Conservation (phyloP, 495 filamentous ascomycete genomes). For the Penicillium silybi region DNA sequence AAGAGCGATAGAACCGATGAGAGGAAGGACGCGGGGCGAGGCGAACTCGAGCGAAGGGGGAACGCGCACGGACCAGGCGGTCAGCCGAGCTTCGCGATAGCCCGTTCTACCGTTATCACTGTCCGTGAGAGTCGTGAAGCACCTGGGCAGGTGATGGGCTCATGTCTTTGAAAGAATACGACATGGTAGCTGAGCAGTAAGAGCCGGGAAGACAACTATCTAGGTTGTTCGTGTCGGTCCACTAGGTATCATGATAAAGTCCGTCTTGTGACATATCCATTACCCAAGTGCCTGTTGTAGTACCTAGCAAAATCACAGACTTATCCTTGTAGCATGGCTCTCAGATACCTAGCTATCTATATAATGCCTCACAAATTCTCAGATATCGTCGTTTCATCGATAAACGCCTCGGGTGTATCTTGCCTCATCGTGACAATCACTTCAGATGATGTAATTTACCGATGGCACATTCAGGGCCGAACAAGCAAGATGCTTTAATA, state of each 20-base stretch:
- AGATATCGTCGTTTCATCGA: background rate
- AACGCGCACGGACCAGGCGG: conserved; percentile 28
- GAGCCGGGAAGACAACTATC: too few relatives aligned
- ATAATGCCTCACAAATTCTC: background rate
- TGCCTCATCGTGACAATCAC: background rate
- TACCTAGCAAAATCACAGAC: too few relatives aligned
- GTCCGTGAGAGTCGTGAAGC: background rate
- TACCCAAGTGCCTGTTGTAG: too few relatives aligned
- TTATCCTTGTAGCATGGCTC: too few relatives aligned
- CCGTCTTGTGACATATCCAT: too few relatives aligned
- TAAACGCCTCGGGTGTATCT: background rate
- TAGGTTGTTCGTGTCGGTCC: too few relatives aligned
- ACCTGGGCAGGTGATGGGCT: background rate
- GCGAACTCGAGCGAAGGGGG: conserved; percentile 26
- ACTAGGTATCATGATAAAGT: too few relatives aligned
- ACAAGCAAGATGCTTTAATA: background rate
- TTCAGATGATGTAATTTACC: background rate
- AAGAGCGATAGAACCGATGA: conserved; percentile 21
- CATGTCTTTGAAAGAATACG: background rate
- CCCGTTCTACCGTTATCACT: background rate
- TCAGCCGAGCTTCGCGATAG: conserved; percentile 17
- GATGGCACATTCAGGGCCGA: background rate
- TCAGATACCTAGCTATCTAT: too few relatives aligned
- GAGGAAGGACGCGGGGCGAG: conserved; percentile 26
- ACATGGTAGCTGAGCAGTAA: too few relatives aligned